phyloP scores from a whole-genome alignment of 75 land plant species.

The Pinus tabuliformis region DNA sequence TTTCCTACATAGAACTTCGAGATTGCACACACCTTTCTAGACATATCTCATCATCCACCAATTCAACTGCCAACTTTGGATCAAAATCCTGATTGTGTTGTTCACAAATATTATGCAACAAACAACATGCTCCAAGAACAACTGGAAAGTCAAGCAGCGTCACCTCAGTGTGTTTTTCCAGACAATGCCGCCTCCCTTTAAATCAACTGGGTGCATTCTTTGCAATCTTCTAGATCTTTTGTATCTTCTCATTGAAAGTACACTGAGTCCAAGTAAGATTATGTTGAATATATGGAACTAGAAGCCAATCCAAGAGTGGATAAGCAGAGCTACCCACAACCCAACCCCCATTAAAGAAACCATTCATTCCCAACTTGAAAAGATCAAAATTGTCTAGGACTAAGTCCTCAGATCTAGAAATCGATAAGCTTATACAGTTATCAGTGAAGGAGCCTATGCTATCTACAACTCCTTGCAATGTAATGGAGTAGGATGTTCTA shows the following conservation, averaged over 20 bases:
- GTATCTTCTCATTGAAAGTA: slow-evolving; percentile 82
- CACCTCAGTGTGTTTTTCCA: slow-evolving; percentile 92
- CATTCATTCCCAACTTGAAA: slow-evolving; percentile 57
- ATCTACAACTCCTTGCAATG: slow-evolving; percentile 90
- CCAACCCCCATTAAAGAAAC: slow-evolving; percentile 57
- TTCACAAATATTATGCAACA: slow-evolving; percentile 91
- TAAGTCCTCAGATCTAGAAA: slow-evolving; percentile 85
- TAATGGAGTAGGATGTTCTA: slow-evolving; percentile 90
- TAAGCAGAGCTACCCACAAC: slow-evolving; percentile 79
- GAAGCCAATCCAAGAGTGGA: slow-evolving; percentile 88
- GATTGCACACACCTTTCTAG: slow-evolving; percentile 46
- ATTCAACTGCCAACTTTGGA: slow-evolving; percentile 40
- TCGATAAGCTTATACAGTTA: slow-evolving; percentile 92
- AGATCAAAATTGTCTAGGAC: slow-evolving; percentile 81
- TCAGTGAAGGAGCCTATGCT: slow-evolving; percentile 78
- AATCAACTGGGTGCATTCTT: slow-evolving; percentile 62
- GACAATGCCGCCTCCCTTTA: slow-evolving; percentile 82
- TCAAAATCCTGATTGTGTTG: slow-evolving; percentile 67
- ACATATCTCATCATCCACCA: slow-evolving; percentile 75
- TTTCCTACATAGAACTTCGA: slow-evolving; percentile 39
- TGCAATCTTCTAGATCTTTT: slow-evolving; percentile 59
- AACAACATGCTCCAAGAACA: slow-evolving; percentile 90
- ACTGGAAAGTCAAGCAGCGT: slow-evolving; percentile 92
- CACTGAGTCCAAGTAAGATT: slow-evolving; percentile 87
- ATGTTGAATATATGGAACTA: slow-evolving; percentile 87